Conservation (phyloP, 805 yeast genomes). For the Limtongozyma cylindracea region DNA sequence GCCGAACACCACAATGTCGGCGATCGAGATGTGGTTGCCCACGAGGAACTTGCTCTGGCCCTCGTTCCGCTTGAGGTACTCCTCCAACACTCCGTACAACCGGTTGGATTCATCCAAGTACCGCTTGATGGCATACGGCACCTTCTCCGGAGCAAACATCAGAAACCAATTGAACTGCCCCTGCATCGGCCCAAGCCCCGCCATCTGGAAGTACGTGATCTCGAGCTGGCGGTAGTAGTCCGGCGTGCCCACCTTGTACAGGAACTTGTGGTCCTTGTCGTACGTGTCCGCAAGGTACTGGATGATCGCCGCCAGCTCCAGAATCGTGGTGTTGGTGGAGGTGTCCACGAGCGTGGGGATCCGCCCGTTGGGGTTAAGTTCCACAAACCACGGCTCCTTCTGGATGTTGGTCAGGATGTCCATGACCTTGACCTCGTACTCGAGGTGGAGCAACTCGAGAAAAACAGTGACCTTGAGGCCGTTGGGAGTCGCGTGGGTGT, state of each 20-base stretch:
- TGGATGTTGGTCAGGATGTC: conserved; percentile 17
- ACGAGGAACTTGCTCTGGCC: conserved; percentile 21
- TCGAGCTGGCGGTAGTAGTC: conserved; percentile 26
- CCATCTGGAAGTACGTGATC: conserved; percentile 29
- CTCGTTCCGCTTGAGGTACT: conserved; percentile 17
- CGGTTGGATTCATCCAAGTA: conserved; percentile 24
- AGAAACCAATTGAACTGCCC: conserved; percentile 31
- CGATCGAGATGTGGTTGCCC: conserved; percentile 30
- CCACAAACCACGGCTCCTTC: conserved; percentile 29
- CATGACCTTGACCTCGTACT: conserved; percentile 14
- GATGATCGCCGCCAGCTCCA: conserved; percentile 39
- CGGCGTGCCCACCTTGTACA: conserved; percentile 10
- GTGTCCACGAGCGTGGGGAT: conserved; percentile 26
- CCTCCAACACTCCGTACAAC: conserved; percentile 26
- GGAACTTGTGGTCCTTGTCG: conserved; percentile 23
- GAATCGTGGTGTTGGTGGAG: conserved; percentile 17
- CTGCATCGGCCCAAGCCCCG: conserved; percentile 32
- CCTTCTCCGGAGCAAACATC: conserved; percentile 18
- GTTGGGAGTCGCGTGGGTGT: conserved; percentile 17
- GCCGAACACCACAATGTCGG: conserved; percentile 24
- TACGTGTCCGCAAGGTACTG: conserved; percentile 32
- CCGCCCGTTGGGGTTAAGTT: conserved; percentile 35
- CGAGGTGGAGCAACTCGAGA: conserved; percentile 14
- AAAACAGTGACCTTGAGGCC: conserved; percentile 15
- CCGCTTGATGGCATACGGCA: conserved; percentile 26